Conservation (phyloP, 768 basidiomycete genomes). For the Filobasidium floriforme region DNA sequence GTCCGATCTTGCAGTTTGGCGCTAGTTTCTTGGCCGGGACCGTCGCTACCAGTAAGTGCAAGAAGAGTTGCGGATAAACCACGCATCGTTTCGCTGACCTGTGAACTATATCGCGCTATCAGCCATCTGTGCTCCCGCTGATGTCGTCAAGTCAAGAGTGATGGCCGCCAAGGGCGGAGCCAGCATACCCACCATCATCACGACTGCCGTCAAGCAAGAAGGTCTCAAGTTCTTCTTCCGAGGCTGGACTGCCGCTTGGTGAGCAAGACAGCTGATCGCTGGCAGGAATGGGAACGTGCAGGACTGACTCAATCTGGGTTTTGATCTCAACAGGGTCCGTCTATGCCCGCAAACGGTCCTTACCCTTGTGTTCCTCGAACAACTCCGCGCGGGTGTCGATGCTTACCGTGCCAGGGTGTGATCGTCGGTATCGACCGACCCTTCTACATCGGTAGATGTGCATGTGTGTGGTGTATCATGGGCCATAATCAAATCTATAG, state of each 20-base stretch:
- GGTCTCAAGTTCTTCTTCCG: constrained; percentile 42
- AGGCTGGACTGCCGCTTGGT: constrained; percentile 45
- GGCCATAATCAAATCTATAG: no score
- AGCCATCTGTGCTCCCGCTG: constrained; percentile 42
- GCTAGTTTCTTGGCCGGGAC: constrained; percentile 40
- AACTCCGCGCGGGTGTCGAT: constrained; percentile 40
- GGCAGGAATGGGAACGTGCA: not conserved
- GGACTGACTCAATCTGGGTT: not conserved
- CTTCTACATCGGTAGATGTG: no score
- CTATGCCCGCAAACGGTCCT: constrained; percentile 39
- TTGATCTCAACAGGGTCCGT: constrained; percentile 29
- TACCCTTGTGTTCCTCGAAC: constrained; percentile 44
- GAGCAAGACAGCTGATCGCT: constrained; percentile 20
- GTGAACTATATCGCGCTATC: not conserved
- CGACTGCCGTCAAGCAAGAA: constrained; percentile 19
- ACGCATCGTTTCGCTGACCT: not conserved
- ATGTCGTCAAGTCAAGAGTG: constrained; percentile 41
- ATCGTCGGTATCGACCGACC: not conserved
- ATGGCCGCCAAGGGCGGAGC: constrained; percentile 28
- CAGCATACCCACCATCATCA: constrained; percentile 22
- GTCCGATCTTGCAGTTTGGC: constrained; percentile 40
- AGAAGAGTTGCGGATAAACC: no score
- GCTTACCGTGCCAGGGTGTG: not conserved
- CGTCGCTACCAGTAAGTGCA: constrained; percentile 34
- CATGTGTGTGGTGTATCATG: no score